Evolutionary conservation across 208 protist species (phyloP), one percentile per base, ranked within the genome.

Genomic region (Polymyxa betae): DNA sequence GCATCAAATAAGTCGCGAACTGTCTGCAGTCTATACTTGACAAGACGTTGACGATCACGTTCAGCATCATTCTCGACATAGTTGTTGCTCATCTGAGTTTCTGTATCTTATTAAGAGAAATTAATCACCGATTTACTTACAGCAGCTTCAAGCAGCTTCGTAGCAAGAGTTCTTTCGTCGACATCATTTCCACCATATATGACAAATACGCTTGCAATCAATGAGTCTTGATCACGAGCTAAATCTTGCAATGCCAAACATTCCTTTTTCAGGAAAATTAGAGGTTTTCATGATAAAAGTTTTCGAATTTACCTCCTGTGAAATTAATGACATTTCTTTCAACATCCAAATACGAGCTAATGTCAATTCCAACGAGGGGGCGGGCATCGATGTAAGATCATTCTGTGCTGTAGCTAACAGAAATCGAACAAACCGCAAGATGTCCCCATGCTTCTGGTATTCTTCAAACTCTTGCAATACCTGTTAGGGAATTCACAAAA

Each of bases 321-420:
- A 38, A 12, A 82, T 35, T n/a, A 82, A n/a, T n/a, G 72, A 82
- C 72, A 82, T 82, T n/a, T 82, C 72, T n/a, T 82, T 82, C 72
- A 82, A n/a, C 5, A 82, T 82, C 72, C 72, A 82, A n/a, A 82
- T 82, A 35, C 72, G 72, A 35, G 72, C 72, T 12, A 82, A 43
- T 5, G 72, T 82, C 72, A 82, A 43, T n/a, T 82, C 72, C 16
- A 82, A n/a, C 5, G 16, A 82, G 16, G 72, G 72, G 35, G 72
- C 16, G 16, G 72, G 72, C 72, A 82, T 40, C 35, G 35, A 45
- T 12, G n/a, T 40, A 5, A 82, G 72, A n/a, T 82, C 72, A 43
- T 82, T 82, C 35, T 82, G n/a, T 5, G 72, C 72, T 5, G 72
- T n/a, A n/a, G n/a, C n/a, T 5, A 82, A 16, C 5, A 82, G 72